Base-by-base conservation (phyloP, 164 flowering plant species). In the Nelumbo lutea region DNA sequence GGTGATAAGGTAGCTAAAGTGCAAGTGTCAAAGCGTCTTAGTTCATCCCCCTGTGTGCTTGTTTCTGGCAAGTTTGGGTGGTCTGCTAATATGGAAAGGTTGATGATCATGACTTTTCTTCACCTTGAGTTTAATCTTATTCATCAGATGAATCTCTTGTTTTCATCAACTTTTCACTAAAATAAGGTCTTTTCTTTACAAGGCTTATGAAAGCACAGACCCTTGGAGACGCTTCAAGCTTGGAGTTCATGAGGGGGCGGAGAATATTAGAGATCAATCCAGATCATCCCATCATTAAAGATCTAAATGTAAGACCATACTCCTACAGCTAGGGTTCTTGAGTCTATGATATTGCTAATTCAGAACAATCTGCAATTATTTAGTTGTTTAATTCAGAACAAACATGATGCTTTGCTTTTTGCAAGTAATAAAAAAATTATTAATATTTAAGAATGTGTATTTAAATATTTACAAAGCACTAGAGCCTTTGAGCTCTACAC, bases 71-170 rank as follows among this genome's bases (percentile, higher is more conserved):
- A 95, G 82, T 95, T 95, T 78, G 99, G 99, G 44, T 95, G 99
- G 99, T 95, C 99, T 53, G 99, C 99, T 42, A 95, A 95, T 72
- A 95, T 95, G 99, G 99, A 95, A 82, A 92, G 98, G 99, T 95
- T 51, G 50, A 27, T 27, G 27, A 78, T 56, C 51, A 27, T 3
- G 41, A 1, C 13, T 39, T 38, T 40, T 38, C 27, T 5, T 0
- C 2, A 39, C 2, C 1, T 72, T 42, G 14, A 8, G 2, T 27
- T 9, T 6, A n/a, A 9, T 27, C 9, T 52, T n/a, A 42, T 14
- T 60, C 13, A 3, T 41, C 9, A 0, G 58, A 42, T 39, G 38
- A 42, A 69, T 11, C 3, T 72, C 11, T 39, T 53, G 27, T 9
- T 48, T 62, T 11, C 11, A 60, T 13, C 8, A 61, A 53, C 48